Evolutionary conservation across 2,329 filamentous ascomycete genomes (phyloP).

Genomic region (Eutypa lata): DNA sequence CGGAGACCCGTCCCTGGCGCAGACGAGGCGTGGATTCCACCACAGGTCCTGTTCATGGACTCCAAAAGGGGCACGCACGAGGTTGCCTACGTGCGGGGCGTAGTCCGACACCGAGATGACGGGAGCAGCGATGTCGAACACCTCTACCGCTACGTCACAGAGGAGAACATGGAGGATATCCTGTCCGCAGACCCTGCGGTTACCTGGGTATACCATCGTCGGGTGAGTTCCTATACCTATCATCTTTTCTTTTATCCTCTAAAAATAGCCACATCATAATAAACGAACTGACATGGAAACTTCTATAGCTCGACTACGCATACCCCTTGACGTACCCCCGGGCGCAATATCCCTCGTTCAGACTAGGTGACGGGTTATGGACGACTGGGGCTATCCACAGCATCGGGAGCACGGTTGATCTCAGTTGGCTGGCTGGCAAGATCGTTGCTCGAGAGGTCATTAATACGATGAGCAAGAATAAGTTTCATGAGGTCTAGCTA

Average conservation of each 20-base stretch:
- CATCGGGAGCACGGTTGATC: slow-evolving; percentile 18
- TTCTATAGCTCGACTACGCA: slow-evolving; percentile 18
- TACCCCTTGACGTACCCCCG: slow-evolving; percentile 14
- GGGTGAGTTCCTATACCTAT: slow-evolving; percentile 5
- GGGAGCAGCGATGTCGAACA: slow-evolving; percentile 8
- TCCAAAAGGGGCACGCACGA: slow-evolving; percentile 5
- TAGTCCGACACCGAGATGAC: slow-evolving; percentile 3
- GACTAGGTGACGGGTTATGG: slow-evolving; percentile 20
- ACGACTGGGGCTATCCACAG: slow-evolving; percentile 22
- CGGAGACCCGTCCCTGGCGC: background rate
- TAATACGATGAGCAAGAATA: background rate
- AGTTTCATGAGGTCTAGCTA: too few relatives aligned
- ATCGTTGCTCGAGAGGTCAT: slow-evolving; percentile 19
- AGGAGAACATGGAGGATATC: slow-evolving; percentile 4
- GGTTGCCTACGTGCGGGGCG: slow-evolving; percentile 11
- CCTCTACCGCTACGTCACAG: slow-evolving; percentile 15
- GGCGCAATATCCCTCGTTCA: slow-evolving; percentile 13
- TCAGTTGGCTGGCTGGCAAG: slow-evolving; percentile 23
- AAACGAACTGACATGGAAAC: background rate
- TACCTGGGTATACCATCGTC: slow-evolving; percentile 14
- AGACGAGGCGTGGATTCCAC: slow-evolving; percentile 1
- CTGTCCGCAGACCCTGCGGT: slow-evolving; percentile 7
- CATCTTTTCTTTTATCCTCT: background rate
- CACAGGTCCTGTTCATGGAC: slow-evolving; percentile 11
- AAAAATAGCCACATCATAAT: background rate